Base-by-base conservation (phyloP, 129 eudicot species). In the Ambrosia trifida region DNA sequence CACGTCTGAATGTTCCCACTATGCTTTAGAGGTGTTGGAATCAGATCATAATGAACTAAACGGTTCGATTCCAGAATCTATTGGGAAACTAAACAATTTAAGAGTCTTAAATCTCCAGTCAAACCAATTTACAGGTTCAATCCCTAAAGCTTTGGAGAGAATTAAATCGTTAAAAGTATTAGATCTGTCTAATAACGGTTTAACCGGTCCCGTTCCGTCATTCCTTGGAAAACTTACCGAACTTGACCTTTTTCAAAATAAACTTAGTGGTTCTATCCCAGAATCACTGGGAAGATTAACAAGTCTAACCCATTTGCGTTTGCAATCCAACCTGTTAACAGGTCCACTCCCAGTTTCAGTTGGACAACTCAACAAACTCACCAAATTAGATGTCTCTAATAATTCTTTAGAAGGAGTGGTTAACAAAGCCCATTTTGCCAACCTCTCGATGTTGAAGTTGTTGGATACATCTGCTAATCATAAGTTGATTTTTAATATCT, bases 361-460 rank as follows among this genome's bases (percentile, higher is more conserved):
- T 8, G 79, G 76, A 33, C 54, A 60, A 16, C 76, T 77, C 31
- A n/a, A 53, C 3, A 38, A 77, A n/a, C 65, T 70, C 1, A 8
- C 12, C 0, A 1, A 2, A 4, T 50, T 77, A 12, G 75, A 75
- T 53, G 28, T 80, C 8, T 60, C 68, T 32, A 17, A 5, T 4
- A 78, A 77, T 51, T 20, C 63, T 10, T 56, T 82, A 4, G 20
- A 57, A 54, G 85, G 80, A 3, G 38, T 58, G 19, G 44, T 82
- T 16, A 72, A 53, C 0, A 66, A 76, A 59, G 61, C 57, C 38
- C 69, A 59, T 24, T 81, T 78, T 12, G 78, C 52, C 30, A 53
- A 72, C 16, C 78, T 78, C 52, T 8, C 51, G 0, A 8, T 7
- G 60, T 41, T 72, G 73, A 51, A 65, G 17, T 5, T 2, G 10